These are phyloP conservation scores for Hymenoscyphus occultus DNA, from an alignment of 2,329 filamentous ascomycete genomes.

Conservation along the genomic window DNA sequence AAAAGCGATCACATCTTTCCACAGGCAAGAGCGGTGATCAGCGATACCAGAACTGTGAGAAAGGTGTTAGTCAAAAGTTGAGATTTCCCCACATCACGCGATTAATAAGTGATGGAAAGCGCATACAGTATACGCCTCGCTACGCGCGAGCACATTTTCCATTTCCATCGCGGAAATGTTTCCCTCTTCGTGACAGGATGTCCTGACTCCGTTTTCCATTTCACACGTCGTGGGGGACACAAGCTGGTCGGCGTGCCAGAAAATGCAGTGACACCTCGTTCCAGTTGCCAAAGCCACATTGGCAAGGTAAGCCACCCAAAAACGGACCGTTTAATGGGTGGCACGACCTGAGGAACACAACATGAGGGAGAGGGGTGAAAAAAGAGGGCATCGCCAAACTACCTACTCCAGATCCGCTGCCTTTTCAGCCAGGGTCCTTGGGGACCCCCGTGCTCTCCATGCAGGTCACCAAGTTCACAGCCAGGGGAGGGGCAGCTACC, in stretches of 20 bases:
- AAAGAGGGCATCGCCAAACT: constrained; percentile 10
- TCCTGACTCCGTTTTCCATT: not conserved
- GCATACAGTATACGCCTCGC: not conserved
- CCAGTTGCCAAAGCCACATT: not conserved
- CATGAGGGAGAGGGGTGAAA: not conserved
- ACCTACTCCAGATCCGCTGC: constrained; percentile 4
- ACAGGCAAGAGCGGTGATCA: not conserved
- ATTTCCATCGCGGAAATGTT: not conserved
- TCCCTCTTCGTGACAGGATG: not conserved
- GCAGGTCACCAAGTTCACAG: constrained; percentile 19
- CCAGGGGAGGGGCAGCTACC: constrained; percentile 8
- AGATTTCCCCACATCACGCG: not conserved
- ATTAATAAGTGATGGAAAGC: not conserved
- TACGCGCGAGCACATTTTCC: not conserved
- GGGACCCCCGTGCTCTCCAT: constrained; percentile 4
- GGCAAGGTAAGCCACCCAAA: not conserved
- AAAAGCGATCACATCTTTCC: not conserved
- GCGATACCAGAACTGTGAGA: not conserved
- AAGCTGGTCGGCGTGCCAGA: not conserved
- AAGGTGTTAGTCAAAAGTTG: not conserved
- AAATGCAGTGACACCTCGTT: too few relatives aligned
- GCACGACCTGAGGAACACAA: not conserved
- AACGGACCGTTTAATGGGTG: constrained; percentile 7
- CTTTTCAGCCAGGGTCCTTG: not conserved
- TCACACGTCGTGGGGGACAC: not conserved